Conservation (phyloP, 306 rosid genomes). For the Vachellia collinsii region DNA sequence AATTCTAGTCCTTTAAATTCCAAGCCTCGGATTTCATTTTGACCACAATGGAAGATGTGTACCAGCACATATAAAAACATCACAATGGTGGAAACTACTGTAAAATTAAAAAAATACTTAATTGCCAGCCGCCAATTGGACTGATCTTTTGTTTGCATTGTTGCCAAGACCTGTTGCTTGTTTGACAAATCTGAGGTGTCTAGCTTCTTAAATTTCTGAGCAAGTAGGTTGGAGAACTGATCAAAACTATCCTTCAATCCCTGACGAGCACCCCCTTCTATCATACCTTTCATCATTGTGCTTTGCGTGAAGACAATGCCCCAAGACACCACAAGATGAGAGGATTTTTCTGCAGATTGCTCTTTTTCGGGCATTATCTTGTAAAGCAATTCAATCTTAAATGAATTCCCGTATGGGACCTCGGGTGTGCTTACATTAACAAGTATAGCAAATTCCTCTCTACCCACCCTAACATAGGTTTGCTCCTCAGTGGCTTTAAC, state of each 20-base stretch:
- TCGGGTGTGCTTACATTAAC: slow-evolving; percentile 74
- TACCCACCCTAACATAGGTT: slow-evolving; percentile 63
- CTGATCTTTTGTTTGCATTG: slow-evolving; percentile 53
- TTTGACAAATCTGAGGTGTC: slow-evolving; percentile 45
- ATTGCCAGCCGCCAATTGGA: slow-evolving; percentile 67
- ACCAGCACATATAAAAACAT: slow-evolving; percentile 59
- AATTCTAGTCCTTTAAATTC: slow-evolving; percentile 80
- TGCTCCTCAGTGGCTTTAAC: slow-evolving; percentile 81
- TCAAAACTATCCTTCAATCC: slow-evolving; percentile 78
- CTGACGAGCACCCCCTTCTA: slow-evolving; percentile 71
- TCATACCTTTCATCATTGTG: slow-evolving; percentile 84
- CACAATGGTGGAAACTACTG: slow-evolving; percentile 57
- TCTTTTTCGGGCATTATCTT: slow-evolving; percentile 74
- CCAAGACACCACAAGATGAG: slow-evolving; percentile 78
- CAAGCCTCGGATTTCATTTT: slow-evolving; percentile 59
- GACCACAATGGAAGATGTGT: slow-evolving; percentile 63
- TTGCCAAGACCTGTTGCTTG: slow-evolving; percentile 60
- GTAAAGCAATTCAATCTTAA: slow-evolving; percentile 76
- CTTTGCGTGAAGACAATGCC: slow-evolving; percentile 64
- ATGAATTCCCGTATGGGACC: slow-evolving; percentile 80
- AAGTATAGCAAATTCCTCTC: slow-evolving; percentile 62
- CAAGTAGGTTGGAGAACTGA: slow-evolving; percentile 55
- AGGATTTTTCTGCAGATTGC: slow-evolving; percentile 55
- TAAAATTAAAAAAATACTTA: slow-evolving; percentile 67
- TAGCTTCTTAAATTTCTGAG: slow-evolving; percentile 52